A percentile compares a stretch with the other conserved stretches of the same genome.
phyloP scores from a whole-genome alignment of 2,329 filamentous ascomycete species.

The Calonectria hongkongensis region DNA sequence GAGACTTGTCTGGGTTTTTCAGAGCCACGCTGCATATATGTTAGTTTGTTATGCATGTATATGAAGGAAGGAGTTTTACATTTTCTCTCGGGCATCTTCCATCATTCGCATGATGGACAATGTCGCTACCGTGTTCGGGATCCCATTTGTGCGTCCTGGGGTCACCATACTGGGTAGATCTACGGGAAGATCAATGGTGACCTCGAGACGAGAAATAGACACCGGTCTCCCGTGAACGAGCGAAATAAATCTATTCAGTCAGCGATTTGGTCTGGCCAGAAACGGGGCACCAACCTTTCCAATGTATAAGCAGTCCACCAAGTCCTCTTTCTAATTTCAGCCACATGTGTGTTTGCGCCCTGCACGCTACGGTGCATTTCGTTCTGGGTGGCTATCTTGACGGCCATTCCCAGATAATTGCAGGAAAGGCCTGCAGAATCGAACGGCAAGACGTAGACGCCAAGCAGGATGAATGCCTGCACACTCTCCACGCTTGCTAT shows the following conservation, averaged over 20 bases:
- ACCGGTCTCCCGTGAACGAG: slow-evolving; percentile 73
- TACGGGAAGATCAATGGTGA: slow-evolving; percentile 71
- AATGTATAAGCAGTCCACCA: slow-evolving; percentile 76
- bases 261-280: background rate
- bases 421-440: slow-evolving; percentile 75
- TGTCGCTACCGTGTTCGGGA: slow-evolving; percentile 66
- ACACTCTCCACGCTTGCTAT: slow-evolving; percentile 74
- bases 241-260: slow-evolving; percentile 66
- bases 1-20: slow-evolving; percentile 17
- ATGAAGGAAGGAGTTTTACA: background rate
- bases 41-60: background rate
- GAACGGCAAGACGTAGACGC: slow-evolving; percentile 72
- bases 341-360: slow-evolving; percentile 66
- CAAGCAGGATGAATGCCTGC: slow-evolving; percentile 74
- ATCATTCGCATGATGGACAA: slow-evolving; percentile 45
- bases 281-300: slow-evolving; percentile 65
- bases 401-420: slow-evolving; percentile 73
- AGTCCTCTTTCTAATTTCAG: slow-evolving; percentile 71
- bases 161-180: slow-evolving; percentile 64
- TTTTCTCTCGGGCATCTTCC: slow-evolving; percentile 12
- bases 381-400: slow-evolving; percentile 76
- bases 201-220: slow-evolving; percentile 70
- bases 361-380: slow-evolving; percentile 74
- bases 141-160: slow-evolving; percentile 60
- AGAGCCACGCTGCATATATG: background rate